phyloP scores from a whole-genome alignment of 345 rosid genomes.

The Erysimum cheiranthoides region DNA sequence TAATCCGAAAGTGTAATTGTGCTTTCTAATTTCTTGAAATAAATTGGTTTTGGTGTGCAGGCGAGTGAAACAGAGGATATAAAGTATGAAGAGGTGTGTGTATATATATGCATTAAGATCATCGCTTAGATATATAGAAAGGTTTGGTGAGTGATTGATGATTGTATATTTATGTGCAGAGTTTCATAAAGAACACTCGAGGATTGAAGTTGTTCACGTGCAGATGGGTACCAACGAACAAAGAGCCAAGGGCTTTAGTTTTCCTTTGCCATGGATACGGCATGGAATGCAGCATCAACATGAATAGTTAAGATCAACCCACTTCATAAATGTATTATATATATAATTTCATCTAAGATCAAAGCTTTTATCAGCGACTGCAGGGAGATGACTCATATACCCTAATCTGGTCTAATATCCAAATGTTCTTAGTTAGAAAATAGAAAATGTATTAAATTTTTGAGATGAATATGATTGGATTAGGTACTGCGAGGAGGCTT shows the following conservation, averaged over 20 bases:
- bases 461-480: conserved; percentile 9
- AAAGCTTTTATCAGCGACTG: not conserved
- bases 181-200: conserved; percentile 58
- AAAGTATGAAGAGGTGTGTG: conserved; percentile 39
- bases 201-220: conserved; percentile 81
- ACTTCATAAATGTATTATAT: not conserved
- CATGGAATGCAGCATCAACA: conserved; percentile 94
- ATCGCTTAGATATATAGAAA: not conserved
- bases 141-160: not conserved
- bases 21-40: not conserved
- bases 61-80: conserved; percentile 28
- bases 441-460: not conserved
- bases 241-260: conserved; percentile 69
- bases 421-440: not conserved
- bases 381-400: not conserved
- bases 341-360: not conserved
- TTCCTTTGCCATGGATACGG: conserved; percentile 91
- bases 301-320: conserved; percentile 61
- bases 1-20: conserved; percentile 8
- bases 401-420: not conserved
- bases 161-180: conserved; percentile 48
- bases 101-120: not conserved
- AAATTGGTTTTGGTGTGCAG: conserved; percentile 29
- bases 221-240: conserved; percentile 63
- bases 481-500: conserved; percentile 78